Evolutionary conservation across 1,284 basidiomycete species (phyloP), one percentile per base, ranked within the genome.

Genomic region (Sporisorium reilianum): DNA sequence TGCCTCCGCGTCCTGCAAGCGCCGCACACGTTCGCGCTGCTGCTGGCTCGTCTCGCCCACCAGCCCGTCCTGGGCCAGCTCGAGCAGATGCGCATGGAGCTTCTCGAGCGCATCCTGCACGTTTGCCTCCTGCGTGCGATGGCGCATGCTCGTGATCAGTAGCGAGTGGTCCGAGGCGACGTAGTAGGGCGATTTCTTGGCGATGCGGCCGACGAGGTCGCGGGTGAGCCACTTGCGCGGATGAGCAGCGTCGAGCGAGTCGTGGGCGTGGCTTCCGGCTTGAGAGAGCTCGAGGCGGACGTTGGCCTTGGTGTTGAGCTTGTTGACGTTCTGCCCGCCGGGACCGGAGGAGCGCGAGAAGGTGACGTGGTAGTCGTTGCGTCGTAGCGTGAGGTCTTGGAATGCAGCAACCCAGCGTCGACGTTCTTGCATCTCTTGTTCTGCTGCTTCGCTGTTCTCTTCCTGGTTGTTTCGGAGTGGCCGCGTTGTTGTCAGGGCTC

Each of bases 301-400:
- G 38, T 73, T 74, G 51, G 75, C 75, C 48, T 77, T 77, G 14
- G 75, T 77, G 49, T 71, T 77, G 61, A 77, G 64, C 58, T 70
- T 77, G 71, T 77, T 77, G 55, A 77, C 75, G 48, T 77, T 77
- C 48, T 77, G 75, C n/a, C 75, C 75, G 12, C 75, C 75, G 14
- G 75, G 75, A 10, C 75, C 75, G 26, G 70, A 74, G 34, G 66
- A 70, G 34, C 75, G 63, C 3, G 75, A 74, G 28, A 77, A 77
- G 51, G 58, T 62, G 38, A 74, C 64, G 2, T 66, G 53, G 50
- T 54, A 71, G 26, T 77, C 64, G 36, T 60, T 69, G 42, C 67
- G 62, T 20, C 57, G 60, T 3, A 75, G 57, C 16, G 36, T 45
- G 54, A 66, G 25, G 22, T 53, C 34, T 34, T 51, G 26, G 45